Evolutionary conservation across 176 grass and related monocot species (phyloP), one percentile per base, ranked within the genome.

Genomic region (Carex parvula): DNA sequence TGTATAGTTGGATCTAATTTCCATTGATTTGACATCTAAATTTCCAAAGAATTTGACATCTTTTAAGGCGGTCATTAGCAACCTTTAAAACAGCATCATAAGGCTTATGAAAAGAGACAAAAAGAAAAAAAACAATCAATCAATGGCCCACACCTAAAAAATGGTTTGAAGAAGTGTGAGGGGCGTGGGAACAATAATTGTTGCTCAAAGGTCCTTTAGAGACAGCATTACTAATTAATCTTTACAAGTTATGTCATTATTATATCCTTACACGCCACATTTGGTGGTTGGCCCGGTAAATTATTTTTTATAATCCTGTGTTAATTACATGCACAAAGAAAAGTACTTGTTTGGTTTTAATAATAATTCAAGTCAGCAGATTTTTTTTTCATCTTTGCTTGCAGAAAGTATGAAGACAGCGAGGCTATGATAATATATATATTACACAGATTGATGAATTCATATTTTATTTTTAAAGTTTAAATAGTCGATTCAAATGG

Each of bases 181-280:
- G 73, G 21, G 72, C 18, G 42, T 73, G 39, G 65, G 24, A 54
- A 78, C 73, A 78, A 78, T 78, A 78, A 78, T 78, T 78, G 73
- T 57, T 78, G 24, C 73, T 78, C 37, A 78, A 78, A 78, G 13
- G 50, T 78, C 52, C 73, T 57, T 55, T 78, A 75, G 9, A 53
- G 44, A 55, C 22, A 30, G 3, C 71, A 78, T 9, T 71, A 21
- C n/a, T 71, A 78, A 78, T 54, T 54, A 78, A 57, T 78, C 42
- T 52, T 29, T 57, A 30, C 7, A 55, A 16, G 14, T 33, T 33
- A 57, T 78, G 52, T n/a, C 73, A 78, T 57, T 78, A 78, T 78
- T 57, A 78, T 78, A 78, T 56, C 13, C 4, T 78, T 55, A 78
- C 73, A 78, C 48, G 73, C 52, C 50, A 78, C 17, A 78, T 78